A percentile compares a stretch with the other conserved stretches of the same genome.
Evolutionary conservation across 2,329 filamentous ascomycete species (phyloP).

Genomic region (Neospermospora avenae): DNA sequence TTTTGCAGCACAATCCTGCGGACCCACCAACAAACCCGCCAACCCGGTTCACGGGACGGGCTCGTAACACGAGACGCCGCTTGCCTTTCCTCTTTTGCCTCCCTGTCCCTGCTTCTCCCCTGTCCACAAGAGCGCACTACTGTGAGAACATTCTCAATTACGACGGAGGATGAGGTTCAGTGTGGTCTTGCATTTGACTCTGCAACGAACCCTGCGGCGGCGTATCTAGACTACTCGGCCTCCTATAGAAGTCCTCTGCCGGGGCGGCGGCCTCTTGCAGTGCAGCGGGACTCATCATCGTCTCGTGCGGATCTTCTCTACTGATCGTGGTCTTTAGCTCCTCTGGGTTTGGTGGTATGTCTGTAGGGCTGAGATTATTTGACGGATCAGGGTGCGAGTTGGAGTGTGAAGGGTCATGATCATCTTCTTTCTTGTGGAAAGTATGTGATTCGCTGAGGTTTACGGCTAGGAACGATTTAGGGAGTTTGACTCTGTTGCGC

Average conservation of each 20-base stretch:
- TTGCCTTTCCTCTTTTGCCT: too few relatives aligned
- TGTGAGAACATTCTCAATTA: too few relatives aligned
- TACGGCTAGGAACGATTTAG: conserved; percentile 37
- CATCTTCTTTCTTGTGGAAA: conserved; percentile 35
- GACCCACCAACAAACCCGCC: too few relatives aligned
- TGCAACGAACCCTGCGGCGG: neutral
- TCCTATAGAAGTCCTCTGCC: neutral
- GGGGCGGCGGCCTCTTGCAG: neutral
- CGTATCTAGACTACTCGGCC: conserved; percentile 4
- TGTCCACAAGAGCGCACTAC: too few relatives aligned
- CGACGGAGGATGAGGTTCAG: too few relatives aligned
- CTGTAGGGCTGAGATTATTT: too few relatives aligned
- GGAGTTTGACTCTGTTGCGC: conserved; percentile 35
- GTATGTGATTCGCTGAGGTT: conserved; percentile 37
- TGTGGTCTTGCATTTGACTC: neutral
- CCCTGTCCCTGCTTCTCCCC: too few relatives aligned
- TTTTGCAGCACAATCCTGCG: neutral
- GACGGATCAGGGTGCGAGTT: too few relatives aligned
- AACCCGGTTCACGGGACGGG: too few relatives aligned
- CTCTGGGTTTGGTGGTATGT: too few relatives aligned
- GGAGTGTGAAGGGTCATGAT: neutral
- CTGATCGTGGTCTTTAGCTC: neutral
- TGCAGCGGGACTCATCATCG: neutral
- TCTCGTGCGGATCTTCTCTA: neutral
- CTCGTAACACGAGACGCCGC: too few relatives aligned